phyloP scores from a whole-genome alignment of 768 basidiomycete genomes.

The Collybia sordida region DNA sequence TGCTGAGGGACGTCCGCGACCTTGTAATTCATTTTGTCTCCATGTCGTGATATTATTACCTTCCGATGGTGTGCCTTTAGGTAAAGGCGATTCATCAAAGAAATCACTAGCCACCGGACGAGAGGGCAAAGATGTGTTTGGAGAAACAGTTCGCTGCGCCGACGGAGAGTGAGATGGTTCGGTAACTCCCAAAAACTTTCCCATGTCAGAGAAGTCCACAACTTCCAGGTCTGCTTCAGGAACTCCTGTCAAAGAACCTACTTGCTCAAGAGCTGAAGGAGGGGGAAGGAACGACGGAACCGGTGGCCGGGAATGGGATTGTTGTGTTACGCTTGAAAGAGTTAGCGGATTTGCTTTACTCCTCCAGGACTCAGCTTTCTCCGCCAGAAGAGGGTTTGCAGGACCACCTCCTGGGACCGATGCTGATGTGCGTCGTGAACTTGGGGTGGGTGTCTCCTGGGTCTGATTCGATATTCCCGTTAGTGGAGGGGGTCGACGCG shows the following conservation, averaged over 20 bases:
- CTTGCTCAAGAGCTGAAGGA: slow-evolving; percentile 38
- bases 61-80: slow-evolving; percentile 15
- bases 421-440: slow-evolving; percentile 24
- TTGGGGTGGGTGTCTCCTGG: slow-evolving; percentile 24
- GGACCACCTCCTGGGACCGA: slow-evolving; percentile 16
- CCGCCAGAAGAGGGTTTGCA: slow-evolving; percentile 13
- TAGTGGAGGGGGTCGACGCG: slow-evolving; percentile 33
- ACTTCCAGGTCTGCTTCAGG: slow-evolving; percentile 68
- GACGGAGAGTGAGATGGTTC: slow-evolving; percentile 18
- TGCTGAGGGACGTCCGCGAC: neutral
- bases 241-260: slow-evolving; percentile 43
- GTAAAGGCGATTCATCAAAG: slow-evolving; percentile 49
- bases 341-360: slow-evolving; percentile 40
- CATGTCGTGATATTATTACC: slow-evolving; percentile 41
- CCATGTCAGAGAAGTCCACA: slow-evolving; percentile 80
- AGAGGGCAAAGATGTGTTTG: slow-evolving; percentile 17
- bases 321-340: slow-evolving; percentile 22
- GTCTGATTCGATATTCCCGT: slow-evolving; percentile 25
- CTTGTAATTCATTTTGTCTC: slow-evolving; percentile 33
- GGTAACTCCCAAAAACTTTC: slow-evolving; percentile 57
- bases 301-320: slow-evolving; percentile 26
- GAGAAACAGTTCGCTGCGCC: slow-evolving; percentile 18
- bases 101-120: slow-evolving; percentile 70
- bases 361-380: slow-evolving; percentile 67
- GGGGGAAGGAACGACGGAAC: slow-evolving; percentile 30